phyloP scores from a whole-genome alignment of 179 eudicot genomes.

The Sideroxylon spinosum region DNA sequence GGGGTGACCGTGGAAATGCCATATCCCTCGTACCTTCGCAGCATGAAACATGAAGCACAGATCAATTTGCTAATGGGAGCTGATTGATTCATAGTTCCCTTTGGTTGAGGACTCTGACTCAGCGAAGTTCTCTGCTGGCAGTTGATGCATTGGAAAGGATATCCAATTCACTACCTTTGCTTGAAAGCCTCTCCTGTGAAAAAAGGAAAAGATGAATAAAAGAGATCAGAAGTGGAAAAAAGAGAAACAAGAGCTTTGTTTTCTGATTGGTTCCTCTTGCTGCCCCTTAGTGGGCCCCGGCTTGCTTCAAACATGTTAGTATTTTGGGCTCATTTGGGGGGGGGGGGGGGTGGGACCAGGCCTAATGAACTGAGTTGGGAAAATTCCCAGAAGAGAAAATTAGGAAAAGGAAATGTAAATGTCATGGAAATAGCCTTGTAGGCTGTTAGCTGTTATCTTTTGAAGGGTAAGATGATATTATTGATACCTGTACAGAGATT shows the following conservation, averaged over 20 bases:
- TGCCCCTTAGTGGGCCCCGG: neutral
- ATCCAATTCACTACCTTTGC: neutral
- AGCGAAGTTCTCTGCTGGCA: neutral
- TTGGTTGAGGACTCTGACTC: neutral
- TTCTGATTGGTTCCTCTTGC: neutral
- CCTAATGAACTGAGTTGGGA: neutral
- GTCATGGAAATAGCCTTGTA: neutral
- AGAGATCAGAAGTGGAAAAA: neutral
- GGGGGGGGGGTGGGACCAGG: too few relatives aligned
- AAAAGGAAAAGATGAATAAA: neutral
- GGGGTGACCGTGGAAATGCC: neutral
- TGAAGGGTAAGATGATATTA: neutral
- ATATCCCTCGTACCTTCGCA: neutral
- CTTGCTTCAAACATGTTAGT: too few relatives aligned
- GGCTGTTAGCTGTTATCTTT: neutral
- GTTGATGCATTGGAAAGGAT: neutral
- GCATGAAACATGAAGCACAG: too few relatives aligned
- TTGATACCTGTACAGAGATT: neutral
- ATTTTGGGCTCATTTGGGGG: too few relatives aligned
- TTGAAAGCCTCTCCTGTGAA: neutral
- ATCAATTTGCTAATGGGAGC: too few relatives aligned
- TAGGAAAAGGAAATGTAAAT: neutral
- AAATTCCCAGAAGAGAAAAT: neutral
- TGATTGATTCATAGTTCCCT: neutral
- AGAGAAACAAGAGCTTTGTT: neutral